Evolutionary conservation across 2,329 filamentous ascomycete genomes (phyloP).

Genomic region (Xylaria sp.): DNA sequence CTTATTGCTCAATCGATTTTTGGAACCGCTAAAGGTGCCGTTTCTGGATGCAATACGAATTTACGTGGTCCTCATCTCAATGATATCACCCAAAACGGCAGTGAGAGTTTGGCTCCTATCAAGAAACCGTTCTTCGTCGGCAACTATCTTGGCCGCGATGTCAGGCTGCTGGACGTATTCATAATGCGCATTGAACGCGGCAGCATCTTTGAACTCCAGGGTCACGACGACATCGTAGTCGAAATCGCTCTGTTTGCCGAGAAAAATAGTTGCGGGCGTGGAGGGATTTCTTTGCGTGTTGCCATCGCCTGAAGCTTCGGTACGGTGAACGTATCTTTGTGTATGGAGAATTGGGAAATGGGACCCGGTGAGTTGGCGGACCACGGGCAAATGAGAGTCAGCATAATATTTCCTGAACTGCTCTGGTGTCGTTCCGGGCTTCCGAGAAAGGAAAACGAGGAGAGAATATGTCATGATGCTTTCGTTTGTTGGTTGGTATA

Average conservation of each 20-base stretch:
- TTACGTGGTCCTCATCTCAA: neutral
- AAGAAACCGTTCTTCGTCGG: conserved; percentile 15
- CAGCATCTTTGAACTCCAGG: neutral
- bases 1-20: too few relatives aligned
- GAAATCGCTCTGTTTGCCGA: conserved; percentile 12
- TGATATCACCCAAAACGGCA: conserved; percentile 4
- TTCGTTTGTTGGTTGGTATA: neutral
- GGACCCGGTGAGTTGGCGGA: conserved; percentile 20
- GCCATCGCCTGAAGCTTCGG: neutral
- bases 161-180: neutral
- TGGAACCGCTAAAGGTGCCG: too few relatives aligned
- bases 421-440: conserved; percentile 19
- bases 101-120: conserved; percentile 1
- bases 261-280: neutral
- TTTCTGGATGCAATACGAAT: neutral
- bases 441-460: conserved; percentile 17
- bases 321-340: conserved; percentile 24
- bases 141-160: neutral
- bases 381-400: conserved; percentile 19
- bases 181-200: neutral
- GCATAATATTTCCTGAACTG: conserved; percentile 29
- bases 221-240: conserved; percentile 15
- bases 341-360: conserved; percentile 22
- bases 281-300: conserved; percentile 1
- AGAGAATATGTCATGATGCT: conserved; percentile 14